Base-by-base conservation (phyloP, 495 filamentous ascomycete species). In the Parmelia sp. region DNA sequence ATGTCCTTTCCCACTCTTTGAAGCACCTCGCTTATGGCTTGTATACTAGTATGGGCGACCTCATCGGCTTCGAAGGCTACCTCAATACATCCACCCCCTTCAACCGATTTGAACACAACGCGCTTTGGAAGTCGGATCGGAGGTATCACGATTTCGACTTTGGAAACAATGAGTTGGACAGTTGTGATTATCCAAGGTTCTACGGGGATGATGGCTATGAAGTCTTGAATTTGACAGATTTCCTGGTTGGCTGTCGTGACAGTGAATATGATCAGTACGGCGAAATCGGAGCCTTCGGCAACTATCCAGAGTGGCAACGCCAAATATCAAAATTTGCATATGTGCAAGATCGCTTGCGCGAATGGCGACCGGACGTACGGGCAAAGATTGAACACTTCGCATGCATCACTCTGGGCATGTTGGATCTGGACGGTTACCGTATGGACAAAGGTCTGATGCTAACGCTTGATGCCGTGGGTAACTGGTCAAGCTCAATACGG, bases 201-300 rank as follows among this genome's bases (percentile, higher is more conserved):
- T 91, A 86, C 84, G 78, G 79, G 39, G 86, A 88, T 62, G 81
- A 82, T 19, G 88, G 88, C 17, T 77, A 25, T 74, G 79, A 39
- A 71, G 78, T 27, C 71, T 75, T 44, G 75, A 82, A 64, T 70
- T 69, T 57, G 73, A 80, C 53, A 55, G 77, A 56, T 0, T 27
- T 70, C 55, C 70, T 87, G 42, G 73, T 78, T 27, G 85, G 85
- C 8, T 90, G 87, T 72, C 86, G 84, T 68, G 72, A 89, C 71
- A 87, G 86, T 68, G 87, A 90, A 36, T 90, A 88, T 65, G 87
- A 89, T 47, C 79, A 88, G 72, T 89, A 86, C 62, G 87, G 86
- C 49, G 86, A 88, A 67, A 83, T 82, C 31, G 85, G 86, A 70
- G 84, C 86, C 19, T 88, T 89, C 65, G 87, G 86, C 63, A 83